Evolutionary conservation across 768 basidiomycete species (phyloP), one percentile per base, ranked within the genome.

Genomic region (Suillus lakei): DNA sequence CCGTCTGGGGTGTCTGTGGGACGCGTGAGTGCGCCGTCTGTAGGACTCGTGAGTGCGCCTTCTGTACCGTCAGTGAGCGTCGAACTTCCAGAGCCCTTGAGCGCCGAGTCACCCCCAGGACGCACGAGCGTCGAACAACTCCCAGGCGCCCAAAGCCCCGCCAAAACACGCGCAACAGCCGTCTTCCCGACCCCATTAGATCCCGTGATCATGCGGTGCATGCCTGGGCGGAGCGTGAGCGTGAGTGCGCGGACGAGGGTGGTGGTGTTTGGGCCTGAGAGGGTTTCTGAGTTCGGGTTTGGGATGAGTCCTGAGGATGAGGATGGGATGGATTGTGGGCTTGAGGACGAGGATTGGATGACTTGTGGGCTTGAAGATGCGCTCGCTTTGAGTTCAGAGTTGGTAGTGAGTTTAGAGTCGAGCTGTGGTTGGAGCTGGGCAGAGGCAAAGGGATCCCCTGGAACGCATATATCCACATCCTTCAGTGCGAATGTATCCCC

Each of bases 181-280:
- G 93, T 95, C 80, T 98, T 97, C 0, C 95, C 95, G 2, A 96
- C 93, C 0, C 95, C 95, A 71, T 95, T 97, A 62, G 91, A 90
- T 1, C 96, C 96, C 0, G 95, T 96, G 68, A 98, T 94, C 88
- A 98, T 92, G 8, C 96, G 80, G 72, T 98, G 96, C 78, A 97
- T 92, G 3, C 93, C 92, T 18, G 84, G 81, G 41, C 71, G 77
- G 62, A 98, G 83, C 10, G 79, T 74, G 32, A 98, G 73, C 50
- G 83, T 88, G 26, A 98, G 82, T 56, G 89, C 86, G 58, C 83
- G 84, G 41, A 98, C 90, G 36, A 98, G 84, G 4, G 86, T 41
- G 76, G 76, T 66, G 66, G 63, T 44, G 15, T 21, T 15, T 30
- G 32, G 12, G 5, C 41, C 63, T 60, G 16, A 62, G 61, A 26